Conservation (phyloP, 2,329 filamentous ascomycete species). For the Pseudogymnoascus sp. region DNA sequence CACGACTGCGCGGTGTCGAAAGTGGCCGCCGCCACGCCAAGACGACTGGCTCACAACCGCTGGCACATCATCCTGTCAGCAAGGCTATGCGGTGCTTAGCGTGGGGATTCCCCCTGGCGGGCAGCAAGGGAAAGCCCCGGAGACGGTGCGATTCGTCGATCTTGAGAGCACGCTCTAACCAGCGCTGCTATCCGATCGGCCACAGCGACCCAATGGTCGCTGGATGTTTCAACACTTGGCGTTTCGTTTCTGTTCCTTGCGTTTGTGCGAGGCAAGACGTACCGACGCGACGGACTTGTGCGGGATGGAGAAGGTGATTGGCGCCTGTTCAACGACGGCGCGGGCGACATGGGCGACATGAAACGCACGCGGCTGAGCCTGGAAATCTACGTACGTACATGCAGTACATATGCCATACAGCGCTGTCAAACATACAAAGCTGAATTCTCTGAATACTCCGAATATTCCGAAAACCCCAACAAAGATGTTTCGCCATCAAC, state of each 20-base stretch:
- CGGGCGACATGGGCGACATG: neutral
- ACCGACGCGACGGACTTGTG: neutral
- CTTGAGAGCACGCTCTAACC: neutral
- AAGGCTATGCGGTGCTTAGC: neutral
- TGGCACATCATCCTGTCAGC: neutral
- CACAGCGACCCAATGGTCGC: neutral
- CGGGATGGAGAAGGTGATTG: neutral
- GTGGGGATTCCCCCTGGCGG: neutral
- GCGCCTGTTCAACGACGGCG: neutral
- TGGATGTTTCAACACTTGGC: constrained; percentile 1
- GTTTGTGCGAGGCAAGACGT: neutral
- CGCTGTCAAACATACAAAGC: neutral
- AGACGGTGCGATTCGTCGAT: neutral
- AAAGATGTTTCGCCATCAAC: neutral
- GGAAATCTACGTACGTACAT: neutral
- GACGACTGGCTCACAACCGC: neutral
- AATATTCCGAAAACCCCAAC: neutral
- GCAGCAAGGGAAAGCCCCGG: neutral
- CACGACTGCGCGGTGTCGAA: neutral
- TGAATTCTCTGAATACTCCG: neutral
- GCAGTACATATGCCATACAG: neutral
- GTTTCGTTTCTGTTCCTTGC: neutral
- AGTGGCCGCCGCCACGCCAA: neutral
- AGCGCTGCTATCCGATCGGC: neutral
- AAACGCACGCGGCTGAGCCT: neutral